These are phyloP conservation scores for Chiua virens DNA, from an alignment of 768 basidiomycete genomes.

Conservation along the genomic window DNA sequence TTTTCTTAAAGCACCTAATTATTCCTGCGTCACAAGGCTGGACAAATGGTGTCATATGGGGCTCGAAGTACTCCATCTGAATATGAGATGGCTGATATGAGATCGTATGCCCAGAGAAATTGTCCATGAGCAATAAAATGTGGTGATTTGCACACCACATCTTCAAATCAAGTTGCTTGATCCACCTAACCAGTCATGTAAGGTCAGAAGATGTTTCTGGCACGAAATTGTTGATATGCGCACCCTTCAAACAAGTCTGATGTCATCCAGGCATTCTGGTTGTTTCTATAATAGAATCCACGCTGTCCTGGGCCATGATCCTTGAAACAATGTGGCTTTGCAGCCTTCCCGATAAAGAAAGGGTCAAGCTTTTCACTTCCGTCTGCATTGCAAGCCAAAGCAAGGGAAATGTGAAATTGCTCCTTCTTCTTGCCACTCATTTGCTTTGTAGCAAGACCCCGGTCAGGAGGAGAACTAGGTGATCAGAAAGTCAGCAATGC, in stretches of 20 bases:
- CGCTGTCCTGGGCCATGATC: not conserved
- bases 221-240: not conserved
- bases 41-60: not conserved
- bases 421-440: conserved; percentile 21
- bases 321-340: conserved; percentile 33
- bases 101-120: not conserved
- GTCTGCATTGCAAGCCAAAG: conserved; percentile 10
- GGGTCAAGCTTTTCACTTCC: conserved; percentile 31
- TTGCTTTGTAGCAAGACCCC: conserved; percentile 16
- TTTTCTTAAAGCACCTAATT: conserved; percentile 4
- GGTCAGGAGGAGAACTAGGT: conserved; percentile 7
- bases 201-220: no score
- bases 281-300: not conserved
- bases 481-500: no score
- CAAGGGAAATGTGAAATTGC: conserved; percentile 12
- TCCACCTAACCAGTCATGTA: not conserved
- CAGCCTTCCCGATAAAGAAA: conserved; percentile 37
- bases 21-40: not conserved
- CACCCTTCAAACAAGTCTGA: not conserved
- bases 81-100: not conserved
- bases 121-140: not conserved
- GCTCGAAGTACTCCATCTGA: not conserved
- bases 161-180: not conserved
- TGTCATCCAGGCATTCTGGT: conserved; percentile 1
- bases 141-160: not conserved